Evolutionary conservation across 2,329 filamentous ascomycete species (phyloP), one percentile per base, ranked within the genome.

Genomic region (Microdochium bolleyi): DNA sequence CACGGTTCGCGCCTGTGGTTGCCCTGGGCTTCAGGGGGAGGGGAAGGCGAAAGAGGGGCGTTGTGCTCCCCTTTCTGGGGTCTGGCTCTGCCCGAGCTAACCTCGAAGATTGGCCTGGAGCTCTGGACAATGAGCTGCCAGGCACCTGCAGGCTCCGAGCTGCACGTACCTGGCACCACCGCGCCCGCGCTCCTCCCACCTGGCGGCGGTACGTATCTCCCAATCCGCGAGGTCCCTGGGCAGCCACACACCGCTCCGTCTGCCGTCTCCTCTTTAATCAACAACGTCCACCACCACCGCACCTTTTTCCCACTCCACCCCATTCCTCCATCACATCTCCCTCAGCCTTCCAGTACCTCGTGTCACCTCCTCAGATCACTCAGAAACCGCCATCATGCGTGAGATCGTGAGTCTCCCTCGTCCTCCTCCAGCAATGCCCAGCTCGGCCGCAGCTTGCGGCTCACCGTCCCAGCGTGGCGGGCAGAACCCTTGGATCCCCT

Each of bases 401-500:
- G 84, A 87, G 77, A 87, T 87, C 69, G 83, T 87, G 77, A 73
- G 83, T 83, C 51, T 55, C 57, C 54, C 50, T 53, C 54, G 51
- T 11, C 27, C 27, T n/a, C n/a, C n/a, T n/a, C n/a, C n/a, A n/a
- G n/a, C n/a, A n/a, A n/a, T n/a, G n/a, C n/a, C n/a, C n/a, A n/a
- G n/a, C 51, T 57, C 21, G 51, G 14, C n/a, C 11, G 34, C 16
- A 22, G 14, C 19, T 19, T 24, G 41, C 52, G 49, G 52, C 30
- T 50, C 49, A 53, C 51, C 55, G 55, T 52, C 62, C 58, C 63
- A 59, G 61, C 59, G 57, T 8, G 41, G 38, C 53, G 34, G 22
- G 51, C 37, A 44, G 24, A 3, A 55, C 27, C n/a, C 46, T n/a
- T 50, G 16, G 19, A 27, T 58, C 60, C 59, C 56, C 57, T 56